A percentile compares a stretch with the other conserved stretches of the same genome.
These are phyloP conservation scores for Capsicum chinense DNA, from an alignment of 257 asterid genomes.

Conservation along the genomic window DNA sequence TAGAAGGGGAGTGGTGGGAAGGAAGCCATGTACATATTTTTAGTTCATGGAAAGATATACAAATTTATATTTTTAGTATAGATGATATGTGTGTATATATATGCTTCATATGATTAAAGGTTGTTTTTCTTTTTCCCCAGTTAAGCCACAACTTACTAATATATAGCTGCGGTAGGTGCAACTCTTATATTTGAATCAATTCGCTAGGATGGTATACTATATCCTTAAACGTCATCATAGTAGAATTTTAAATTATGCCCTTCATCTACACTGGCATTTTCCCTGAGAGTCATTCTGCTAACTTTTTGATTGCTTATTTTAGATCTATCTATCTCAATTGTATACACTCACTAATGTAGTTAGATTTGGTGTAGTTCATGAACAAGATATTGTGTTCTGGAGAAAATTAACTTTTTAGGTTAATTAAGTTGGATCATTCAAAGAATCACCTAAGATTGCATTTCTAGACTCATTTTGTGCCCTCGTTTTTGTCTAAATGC, in stretches of 20 bases:
- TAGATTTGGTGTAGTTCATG: not conserved
- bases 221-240: not conserved
- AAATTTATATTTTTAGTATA: no score
- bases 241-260: not conserved
- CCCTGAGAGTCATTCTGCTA: not conserved
- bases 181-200: not conserved
- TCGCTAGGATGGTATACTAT: not conserved
- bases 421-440: constrained; percentile 65
- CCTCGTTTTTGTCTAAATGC: no score
- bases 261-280: not conserved
- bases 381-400: not conserved
- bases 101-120: no score
- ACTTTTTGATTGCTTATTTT: not conserved
- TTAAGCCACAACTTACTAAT: no score
- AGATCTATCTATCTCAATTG: not conserved
- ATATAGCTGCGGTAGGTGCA: no score
- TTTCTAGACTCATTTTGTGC: no score
- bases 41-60: no score
- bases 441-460: not conserved
- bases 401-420: constrained; percentile 52
- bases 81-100: no score
- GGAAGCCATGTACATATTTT: no score
- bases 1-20: no score
- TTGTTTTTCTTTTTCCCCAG: no score
- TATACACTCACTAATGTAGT: not conserved